Conservation (phyloP, 2,329 filamentous ascomycete species). For the Alternaria atra region DNA sequence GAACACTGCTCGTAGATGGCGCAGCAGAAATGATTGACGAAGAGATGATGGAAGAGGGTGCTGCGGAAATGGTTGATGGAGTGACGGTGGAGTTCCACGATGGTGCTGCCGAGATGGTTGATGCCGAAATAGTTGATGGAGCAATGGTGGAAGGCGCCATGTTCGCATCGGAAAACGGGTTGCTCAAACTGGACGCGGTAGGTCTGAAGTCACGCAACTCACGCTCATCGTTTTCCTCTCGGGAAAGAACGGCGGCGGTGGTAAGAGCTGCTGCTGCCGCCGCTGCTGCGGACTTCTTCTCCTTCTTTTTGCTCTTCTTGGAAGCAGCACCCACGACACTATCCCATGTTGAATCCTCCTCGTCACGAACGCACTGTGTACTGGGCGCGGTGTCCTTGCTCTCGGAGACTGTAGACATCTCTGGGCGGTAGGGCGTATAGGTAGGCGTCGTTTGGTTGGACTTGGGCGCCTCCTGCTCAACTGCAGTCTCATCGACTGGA, state of each 20-base stretch:
- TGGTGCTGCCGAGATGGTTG: slow-evolving; percentile 17
- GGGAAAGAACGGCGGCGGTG: slow-evolving; percentile 30
- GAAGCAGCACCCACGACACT: slow-evolving; percentile 32
- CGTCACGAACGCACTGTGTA: slow-evolving; percentile 41
- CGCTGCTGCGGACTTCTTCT: slow-evolving; percentile 38
- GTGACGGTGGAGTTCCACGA: slow-evolving; percentile 21
- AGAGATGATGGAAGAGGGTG: slow-evolving; percentile 27
- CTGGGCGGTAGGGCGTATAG: slow-evolving; percentile 41
- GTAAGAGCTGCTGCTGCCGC: slow-evolving; percentile 29
- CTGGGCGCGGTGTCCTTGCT: slow-evolving; percentile 37
- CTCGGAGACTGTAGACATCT: slow-evolving; percentile 28
- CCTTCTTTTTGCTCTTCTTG: slow-evolving; percentile 45
- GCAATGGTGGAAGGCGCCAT: slow-evolving; percentile 32
- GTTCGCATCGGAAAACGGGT: slow-evolving; percentile 41
- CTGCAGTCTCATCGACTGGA: slow-evolving; percentile 50
- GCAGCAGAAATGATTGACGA: slow-evolving; percentile 18
- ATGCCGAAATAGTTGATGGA: slow-evolving; percentile 26
- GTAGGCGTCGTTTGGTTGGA: slow-evolving; percentile 40
- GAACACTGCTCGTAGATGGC: slow-evolving; percentile 31
- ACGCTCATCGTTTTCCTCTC: slow-evolving; percentile 26
- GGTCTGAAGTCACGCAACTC: slow-evolving; percentile 18
- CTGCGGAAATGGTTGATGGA: slow-evolving; percentile 29
- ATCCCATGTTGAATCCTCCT: slow-evolving; percentile 35
- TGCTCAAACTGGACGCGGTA: slow-evolving; percentile 22
- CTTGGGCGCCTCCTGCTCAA: slow-evolving; percentile 49